These are phyloP conservation scores for Aureobasidium sp. DNA, from an alignment of 2,329 filamentous ascomycete species.

Conservation along the genomic window DNA sequence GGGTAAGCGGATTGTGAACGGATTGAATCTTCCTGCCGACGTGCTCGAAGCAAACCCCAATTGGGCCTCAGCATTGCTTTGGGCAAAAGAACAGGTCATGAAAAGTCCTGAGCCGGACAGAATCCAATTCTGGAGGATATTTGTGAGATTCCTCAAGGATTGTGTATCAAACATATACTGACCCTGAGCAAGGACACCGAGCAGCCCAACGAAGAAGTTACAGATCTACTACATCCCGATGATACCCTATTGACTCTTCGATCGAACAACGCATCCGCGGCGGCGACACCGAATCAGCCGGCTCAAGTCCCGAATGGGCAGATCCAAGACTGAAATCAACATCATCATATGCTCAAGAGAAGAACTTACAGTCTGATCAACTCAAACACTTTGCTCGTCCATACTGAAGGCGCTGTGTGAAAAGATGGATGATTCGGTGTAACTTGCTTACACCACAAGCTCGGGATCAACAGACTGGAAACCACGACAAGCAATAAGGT, in stretches of 20 bases:
- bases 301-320: background rate
- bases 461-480: too few species aligned
- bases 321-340: too few species aligned
- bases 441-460: too few species aligned
- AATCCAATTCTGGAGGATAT: background rate
- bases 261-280: background rate
- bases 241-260: background rate
- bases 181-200: background rate
- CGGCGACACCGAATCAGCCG: background rate
- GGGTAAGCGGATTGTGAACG: background rate
- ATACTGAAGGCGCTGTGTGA: background rate
- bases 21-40: background rate
- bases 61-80: background rate
- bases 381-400: background rate
- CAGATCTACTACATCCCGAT: background rate
- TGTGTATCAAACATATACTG: background rate
- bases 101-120: background rate
- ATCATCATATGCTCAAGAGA: too few species aligned
- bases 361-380: background rate
- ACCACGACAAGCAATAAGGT: too few species aligned
- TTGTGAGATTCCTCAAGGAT: background rate
- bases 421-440: too few species aligned
- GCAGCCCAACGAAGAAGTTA: background rate
- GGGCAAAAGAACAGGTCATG: slow-evolving; percentile 3
- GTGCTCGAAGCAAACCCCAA: background rate